These are phyloP conservation scores for Ceratocystis destructans DNA, from an alignment of 2,329 filamentous ascomycete species.

Conservation along the genomic window DNA sequence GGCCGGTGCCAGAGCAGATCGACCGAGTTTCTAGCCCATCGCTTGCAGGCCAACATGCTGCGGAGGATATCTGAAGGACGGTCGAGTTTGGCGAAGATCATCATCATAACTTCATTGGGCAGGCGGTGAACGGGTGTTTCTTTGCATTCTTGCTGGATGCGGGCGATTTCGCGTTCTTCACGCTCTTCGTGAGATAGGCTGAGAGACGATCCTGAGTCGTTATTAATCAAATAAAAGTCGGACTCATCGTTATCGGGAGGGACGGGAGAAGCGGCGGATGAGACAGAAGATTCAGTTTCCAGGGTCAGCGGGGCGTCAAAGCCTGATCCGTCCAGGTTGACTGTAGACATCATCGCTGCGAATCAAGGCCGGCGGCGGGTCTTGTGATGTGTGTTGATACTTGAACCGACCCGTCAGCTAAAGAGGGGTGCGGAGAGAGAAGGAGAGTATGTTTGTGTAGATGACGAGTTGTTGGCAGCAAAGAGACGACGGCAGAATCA, in stretches of 20 bases:
- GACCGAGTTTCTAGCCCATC: conserved; percentile 85
- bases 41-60: conserved; percentile 88
- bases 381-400: neutral
- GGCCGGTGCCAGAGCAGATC: conserved; percentile 91
- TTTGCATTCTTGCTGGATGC: conserved; percentile 51
- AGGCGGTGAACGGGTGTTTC: conserved; percentile 70
- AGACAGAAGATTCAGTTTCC: conserved; percentile 36
- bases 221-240: conserved; percentile 77
- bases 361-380: neutral
- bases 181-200: conserved; percentile 59
- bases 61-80: conserved; percentile 63
- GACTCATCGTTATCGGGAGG: conserved; percentile 78
- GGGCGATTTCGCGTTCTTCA: conserved; percentile 55
- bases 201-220: conserved; percentile 87
- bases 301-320: conserved; percentile 24
- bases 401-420: neutral
- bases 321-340: neutral
- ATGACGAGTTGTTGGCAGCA: neutral
- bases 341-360: neutral
- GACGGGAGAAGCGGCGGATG: conserved; percentile 60
- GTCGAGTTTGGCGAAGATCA: conserved; percentile 74
- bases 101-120: conserved; percentile 88
- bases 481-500: neutral
- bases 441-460: neutral
- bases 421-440: neutral